These are phyloP conservation scores for Marchantia polymorpha DNA, from an alignment of 225 moss, liverwort and hornwort species.

Conservation along the genomic window DNA sequence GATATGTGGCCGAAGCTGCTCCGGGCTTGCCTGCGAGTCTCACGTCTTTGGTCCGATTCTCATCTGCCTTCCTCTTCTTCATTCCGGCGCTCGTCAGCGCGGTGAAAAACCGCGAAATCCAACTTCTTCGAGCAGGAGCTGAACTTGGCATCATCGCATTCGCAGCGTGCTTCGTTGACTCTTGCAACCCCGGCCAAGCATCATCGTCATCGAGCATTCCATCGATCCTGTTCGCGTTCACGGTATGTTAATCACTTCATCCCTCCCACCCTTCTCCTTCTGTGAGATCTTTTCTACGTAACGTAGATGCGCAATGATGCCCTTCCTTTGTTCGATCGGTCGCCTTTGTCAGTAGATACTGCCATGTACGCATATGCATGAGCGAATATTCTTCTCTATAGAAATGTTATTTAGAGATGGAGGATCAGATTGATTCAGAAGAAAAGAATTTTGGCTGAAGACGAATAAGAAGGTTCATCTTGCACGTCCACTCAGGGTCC, in stretches of 20 bases:
- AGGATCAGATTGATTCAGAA: too few species aligned
- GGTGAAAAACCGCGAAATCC: constrained; percentile 30
- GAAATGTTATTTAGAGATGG: too few species aligned
- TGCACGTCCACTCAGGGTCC: neutral
- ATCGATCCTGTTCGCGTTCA: constrained; percentile 75
- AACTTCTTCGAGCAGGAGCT: constrained; percentile 68
- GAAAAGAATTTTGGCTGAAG: too few species aligned
- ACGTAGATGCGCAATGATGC: too few species aligned
- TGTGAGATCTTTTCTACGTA: too few species aligned
- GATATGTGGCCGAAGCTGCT: constrained; percentile 56
- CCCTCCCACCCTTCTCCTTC: too few species aligned
- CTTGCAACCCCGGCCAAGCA: constrained; percentile 49
- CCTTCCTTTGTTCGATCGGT: too few species aligned
- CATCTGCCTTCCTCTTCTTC: constrained; percentile 66
- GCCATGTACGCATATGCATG: too few species aligned
- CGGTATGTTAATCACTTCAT: constrained; percentile 34
- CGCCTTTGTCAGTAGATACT: too few species aligned
- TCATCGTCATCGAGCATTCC: constrained; percentile 63
- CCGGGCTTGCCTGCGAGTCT: constrained; percentile 72
- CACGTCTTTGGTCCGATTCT: constrained; percentile 56
- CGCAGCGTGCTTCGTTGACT: constrained; percentile 60
- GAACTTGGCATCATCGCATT: constrained; percentile 72
- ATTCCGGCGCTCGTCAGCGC: constrained; percentile 48
- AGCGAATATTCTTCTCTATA: too few species aligned
- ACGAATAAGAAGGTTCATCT: too few species aligned